Conservation (phyloP, 208 protist genomes). For the Crithidia acanthocephali region DNA sequence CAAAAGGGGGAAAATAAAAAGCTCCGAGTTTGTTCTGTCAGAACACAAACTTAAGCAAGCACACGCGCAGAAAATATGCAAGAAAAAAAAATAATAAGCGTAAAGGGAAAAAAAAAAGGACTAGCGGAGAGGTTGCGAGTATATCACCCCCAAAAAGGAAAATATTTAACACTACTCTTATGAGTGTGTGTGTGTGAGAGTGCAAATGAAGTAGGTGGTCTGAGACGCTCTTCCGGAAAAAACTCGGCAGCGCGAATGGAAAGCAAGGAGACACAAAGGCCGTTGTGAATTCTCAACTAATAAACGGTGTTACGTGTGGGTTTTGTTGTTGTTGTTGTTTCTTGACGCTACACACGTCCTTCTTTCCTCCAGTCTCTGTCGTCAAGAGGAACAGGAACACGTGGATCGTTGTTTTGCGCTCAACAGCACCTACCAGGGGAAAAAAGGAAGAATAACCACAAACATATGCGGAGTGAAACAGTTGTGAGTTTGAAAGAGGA, state of each 20-base stretch:
- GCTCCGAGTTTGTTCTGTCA: not conserved
- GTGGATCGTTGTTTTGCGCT: not conserved
- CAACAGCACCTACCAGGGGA: not conserved
- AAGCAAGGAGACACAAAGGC: too few relatives aligned
- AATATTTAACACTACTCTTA: too few relatives aligned
- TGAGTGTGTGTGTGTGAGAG: too few relatives aligned
- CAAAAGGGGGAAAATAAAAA: constrained; percentile 1
- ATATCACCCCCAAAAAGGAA: not conserved
- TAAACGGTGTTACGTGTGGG: not conserved
- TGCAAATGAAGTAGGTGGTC: too few relatives aligned
- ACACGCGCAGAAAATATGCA: constrained; percentile 3
- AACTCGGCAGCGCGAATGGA: too few relatives aligned
- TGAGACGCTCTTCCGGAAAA: too few relatives aligned
- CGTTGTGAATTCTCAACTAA: too few relatives aligned
- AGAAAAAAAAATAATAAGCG: constrained; percentile 11
- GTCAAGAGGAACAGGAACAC: not conserved
- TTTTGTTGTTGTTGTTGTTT: not conserved
- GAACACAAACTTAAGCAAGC: not conserved
- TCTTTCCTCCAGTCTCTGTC: too few relatives aligned
- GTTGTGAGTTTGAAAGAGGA: too few relatives aligned
- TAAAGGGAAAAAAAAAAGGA: constrained; percentile 1
- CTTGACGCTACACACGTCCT: not conserved
- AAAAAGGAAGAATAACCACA: not conserved
- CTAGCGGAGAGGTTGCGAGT: not conserved
- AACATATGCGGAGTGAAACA: not conserved